Percentiles rank a stretch among this genome's conserved stretches.
Conservation (phyloP, 257 asterid genomes). For the Petunia axillaris region DNA sequence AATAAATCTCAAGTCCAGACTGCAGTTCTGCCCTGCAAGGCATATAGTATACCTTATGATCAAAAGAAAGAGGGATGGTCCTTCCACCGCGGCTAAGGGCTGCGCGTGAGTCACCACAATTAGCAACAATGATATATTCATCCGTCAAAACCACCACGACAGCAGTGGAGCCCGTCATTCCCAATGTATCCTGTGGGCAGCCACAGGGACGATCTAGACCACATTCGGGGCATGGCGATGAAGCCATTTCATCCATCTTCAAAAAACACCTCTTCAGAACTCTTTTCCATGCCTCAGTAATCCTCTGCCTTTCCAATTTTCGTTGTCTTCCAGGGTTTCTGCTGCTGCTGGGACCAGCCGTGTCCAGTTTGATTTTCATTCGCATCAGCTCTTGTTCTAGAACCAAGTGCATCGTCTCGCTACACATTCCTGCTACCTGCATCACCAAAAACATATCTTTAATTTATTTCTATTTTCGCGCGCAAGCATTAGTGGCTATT, state of each 20-base stretch:
- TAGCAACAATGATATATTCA: slow-evolving; percentile 28
- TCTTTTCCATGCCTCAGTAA: slow-evolving; percentile 24
- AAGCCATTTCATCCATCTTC: background rate
- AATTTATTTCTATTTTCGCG: background rate
- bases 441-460: background rate
- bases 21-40: background rate
- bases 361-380: background rate
- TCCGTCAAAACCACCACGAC: slow-evolving; percentile 31
- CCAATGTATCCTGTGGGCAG: slow-evolving; percentile 16
- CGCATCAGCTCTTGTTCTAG: slow-evolving; percentile 29
- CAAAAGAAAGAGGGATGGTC: slow-evolving; percentile 32
- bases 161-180: slow-evolving; percentile 37
- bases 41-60: slow-evolving; percentile 35
- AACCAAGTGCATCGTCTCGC: slow-evolving; percentile 21
- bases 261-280: slow-evolving; percentile 21
- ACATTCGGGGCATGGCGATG: slow-evolving; percentile 8
- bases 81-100: slow-evolving; percentile 32
- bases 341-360: background rate
- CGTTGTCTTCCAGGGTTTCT: background rate
- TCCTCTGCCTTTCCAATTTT: background rate
- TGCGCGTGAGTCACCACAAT: slow-evolving; percentile 45
- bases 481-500: too few relatives aligned
- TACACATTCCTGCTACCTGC: slow-evolving; percentile 31
- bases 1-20: background rate
- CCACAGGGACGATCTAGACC: background rate